Percentiles rank a stretch among this genome's conserved stretches.
Conservation (phyloP, 257 asterid species). For the Osmanthus fragrans region DNA sequence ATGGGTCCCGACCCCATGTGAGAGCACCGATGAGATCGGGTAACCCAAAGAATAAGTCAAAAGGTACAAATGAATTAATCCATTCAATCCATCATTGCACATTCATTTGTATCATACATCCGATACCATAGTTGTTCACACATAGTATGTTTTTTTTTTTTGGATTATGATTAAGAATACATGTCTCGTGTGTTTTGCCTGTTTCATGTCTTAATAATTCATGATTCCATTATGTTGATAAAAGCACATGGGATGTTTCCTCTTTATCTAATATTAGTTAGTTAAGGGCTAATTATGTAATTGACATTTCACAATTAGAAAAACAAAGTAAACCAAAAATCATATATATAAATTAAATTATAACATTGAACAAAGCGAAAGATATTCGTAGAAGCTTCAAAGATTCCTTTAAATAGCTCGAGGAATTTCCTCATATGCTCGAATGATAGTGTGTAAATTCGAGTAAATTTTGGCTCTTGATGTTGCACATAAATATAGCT, state of each 20-base stretch:
- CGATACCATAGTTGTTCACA: not conserved
- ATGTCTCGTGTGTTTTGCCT: constrained; percentile 26
- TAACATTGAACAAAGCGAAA: not conserved
- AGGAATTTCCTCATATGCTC: too few species aligned
- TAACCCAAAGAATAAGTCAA: too few species aligned
- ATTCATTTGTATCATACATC: not conserved
- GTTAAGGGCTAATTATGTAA: not conserved
- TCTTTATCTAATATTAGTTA: not conserved
- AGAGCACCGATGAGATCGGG: too few species aligned
- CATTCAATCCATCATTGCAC: not conserved
- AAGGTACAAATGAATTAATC: too few species aligned
- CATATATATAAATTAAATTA: too few species aligned
- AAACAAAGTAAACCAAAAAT: not conserved
- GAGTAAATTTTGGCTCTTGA: too few species aligned
- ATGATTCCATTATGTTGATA: constrained; percentile 21
- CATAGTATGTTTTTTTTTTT: not conserved
- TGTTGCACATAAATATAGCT: too few species aligned
- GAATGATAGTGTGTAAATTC: not conserved
- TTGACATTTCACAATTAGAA: not conserved
- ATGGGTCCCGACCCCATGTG: too few species aligned
- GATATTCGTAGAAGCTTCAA: too few species aligned
- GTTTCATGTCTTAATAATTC: constrained; percentile 13
- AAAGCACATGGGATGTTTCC: constrained; percentile 31
- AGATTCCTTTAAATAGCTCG: too few species aligned
- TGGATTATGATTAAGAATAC: not conserved